Evolutionary conservation across 2,329 filamentous ascomycete genomes (phyloP), one percentile per base, ranked within the genome.

Genomic region (Nannizzia gypsea): DNA sequence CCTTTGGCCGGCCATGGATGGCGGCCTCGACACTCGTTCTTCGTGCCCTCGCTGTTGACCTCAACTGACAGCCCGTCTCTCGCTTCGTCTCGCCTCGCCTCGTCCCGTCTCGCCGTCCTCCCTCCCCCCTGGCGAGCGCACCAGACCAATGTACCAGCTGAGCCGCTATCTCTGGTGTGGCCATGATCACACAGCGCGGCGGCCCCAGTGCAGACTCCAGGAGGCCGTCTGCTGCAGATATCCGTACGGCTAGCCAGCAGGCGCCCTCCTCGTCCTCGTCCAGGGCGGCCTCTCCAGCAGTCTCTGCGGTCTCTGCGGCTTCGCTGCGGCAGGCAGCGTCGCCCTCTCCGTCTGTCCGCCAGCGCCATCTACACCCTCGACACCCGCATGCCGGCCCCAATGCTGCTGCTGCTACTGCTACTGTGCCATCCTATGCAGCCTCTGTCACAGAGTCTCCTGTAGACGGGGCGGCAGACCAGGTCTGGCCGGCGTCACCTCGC

Each of bases 101-200:
- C 15, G 3, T 31, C 26, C 15, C n/a, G 3, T 31, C 48, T 52
- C 26, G 26, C 26, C 31, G 11, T 13, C 13, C 6, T 11, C 13
- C 11, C 2, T 13, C 17, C 11, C 9, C 2, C 9, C 2, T 11
- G 17, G 17, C 9, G n/a, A 15, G 44, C n/a, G n/a, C n/a, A 48
- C 9, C 44, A 13, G 40, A 42, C 54, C 31, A 56, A 56, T 56
- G 54, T 56, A 22, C 54, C 54, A 38, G 38, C 38, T 26, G 54
- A 20, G 34, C 31, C 34, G 34, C 54, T 56, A 17, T 40, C 31
- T 56, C 38, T 40, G 54, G 67, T 42, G 73, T 74, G 73, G 72
- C 73, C 71, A 75, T 75, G 73, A 72, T 74, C 73, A 74, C 72
- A 71, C 71, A 70, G 69, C 70, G 71, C 72, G 71, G 68, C 67